These are phyloP conservation scores for Gossypium gossypioides DNA, from an alignment of 441 rosid genomes.

Conservation along the genomic window DNA sequence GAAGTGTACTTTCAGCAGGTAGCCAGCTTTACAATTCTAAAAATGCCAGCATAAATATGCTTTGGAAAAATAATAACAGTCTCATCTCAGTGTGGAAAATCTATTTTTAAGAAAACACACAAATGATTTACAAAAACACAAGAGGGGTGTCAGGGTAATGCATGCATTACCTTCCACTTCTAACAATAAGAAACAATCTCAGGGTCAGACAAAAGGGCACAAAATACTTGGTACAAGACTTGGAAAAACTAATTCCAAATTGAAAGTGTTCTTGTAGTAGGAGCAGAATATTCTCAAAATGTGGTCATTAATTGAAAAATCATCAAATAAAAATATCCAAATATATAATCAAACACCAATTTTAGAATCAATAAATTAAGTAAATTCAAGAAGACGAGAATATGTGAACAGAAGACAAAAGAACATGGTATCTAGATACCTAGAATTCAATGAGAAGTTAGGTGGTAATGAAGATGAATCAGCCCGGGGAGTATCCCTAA, in stretches of 20 bases:
- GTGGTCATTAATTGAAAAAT: not conserved
- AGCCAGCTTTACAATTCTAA: not conserved
- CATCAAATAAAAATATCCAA: not conserved
- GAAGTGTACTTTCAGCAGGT: not conserved
- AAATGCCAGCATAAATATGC: not conserved
- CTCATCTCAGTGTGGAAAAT: not conserved
- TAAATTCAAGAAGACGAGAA: not conserved
- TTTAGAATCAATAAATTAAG: not conserved
- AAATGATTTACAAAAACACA: not conserved
- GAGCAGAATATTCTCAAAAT: not conserved
- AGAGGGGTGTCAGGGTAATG: not conserved
- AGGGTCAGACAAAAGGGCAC: not conserved
- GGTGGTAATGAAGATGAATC: slow-evolving; percentile 63
- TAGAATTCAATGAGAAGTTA: slow-evolving; percentile 54
- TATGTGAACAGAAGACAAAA: not conserved
- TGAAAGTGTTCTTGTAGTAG: not conserved
- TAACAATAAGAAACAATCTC: not conserved
- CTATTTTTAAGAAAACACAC: not conserved
- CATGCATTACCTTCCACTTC: not conserved
- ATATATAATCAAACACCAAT: not conserved
- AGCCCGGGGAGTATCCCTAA: slow-evolving; percentile 64
- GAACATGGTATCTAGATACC: slow-evolving; percentile 29
- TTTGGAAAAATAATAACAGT: not conserved
- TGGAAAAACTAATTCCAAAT: not conserved
- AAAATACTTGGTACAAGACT: not conserved